These are phyloP conservation scores for Solanum neorickii DNA, from an alignment of 257 asterid genomes.

Conservation along the genomic window DNA sequence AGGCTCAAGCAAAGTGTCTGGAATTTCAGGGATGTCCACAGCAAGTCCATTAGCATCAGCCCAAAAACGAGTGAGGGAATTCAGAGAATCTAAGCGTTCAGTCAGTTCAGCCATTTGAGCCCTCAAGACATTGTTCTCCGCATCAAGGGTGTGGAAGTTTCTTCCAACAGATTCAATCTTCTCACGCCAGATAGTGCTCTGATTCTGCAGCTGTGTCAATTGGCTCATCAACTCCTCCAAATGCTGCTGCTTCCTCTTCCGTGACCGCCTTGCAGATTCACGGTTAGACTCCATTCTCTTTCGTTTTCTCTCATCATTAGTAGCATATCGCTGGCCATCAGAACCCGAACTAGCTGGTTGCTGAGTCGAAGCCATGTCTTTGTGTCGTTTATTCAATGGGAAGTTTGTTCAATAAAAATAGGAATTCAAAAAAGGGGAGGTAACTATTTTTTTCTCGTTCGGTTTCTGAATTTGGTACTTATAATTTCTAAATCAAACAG, in stretches of 20 bases:
- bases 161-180: slow-evolving; percentile 31
- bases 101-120: slow-evolving; percentile 71
- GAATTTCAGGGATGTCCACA: slow-evolving; percentile 63
- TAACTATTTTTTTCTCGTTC: not conserved
- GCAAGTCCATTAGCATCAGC: slow-evolving; percentile 59
- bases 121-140: slow-evolving; percentile 59
- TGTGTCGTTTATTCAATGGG: not conserved
- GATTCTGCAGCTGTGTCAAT: slow-evolving; percentile 28
- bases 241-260: slow-evolving; percentile 64
- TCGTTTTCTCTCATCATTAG: slow-evolving; percentile 47
- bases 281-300: slow-evolving; percentile 82
- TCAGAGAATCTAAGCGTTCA: slow-evolving; percentile 55
- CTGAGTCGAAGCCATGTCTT: slow-evolving; percentile 31
- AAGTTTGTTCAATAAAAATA: not conserved
- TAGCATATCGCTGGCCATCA: slow-evolving; percentile 23
- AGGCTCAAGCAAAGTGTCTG: slow-evolving; percentile 53
- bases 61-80: slow-evolving; percentile 45
- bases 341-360: slow-evolving; percentile 34
- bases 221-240: slow-evolving; percentile 41
- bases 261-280: slow-evolving; percentile 72
- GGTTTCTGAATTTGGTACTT: not conserved
- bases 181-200: slow-evolving; percentile 33
- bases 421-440: not conserved
- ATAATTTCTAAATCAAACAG: not conserved
- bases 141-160: slow-evolving; percentile 27